Conservation (phyloP, 2,329 filamentous ascomycete genomes). For the Sporothrix brasiliensis region DNA sequence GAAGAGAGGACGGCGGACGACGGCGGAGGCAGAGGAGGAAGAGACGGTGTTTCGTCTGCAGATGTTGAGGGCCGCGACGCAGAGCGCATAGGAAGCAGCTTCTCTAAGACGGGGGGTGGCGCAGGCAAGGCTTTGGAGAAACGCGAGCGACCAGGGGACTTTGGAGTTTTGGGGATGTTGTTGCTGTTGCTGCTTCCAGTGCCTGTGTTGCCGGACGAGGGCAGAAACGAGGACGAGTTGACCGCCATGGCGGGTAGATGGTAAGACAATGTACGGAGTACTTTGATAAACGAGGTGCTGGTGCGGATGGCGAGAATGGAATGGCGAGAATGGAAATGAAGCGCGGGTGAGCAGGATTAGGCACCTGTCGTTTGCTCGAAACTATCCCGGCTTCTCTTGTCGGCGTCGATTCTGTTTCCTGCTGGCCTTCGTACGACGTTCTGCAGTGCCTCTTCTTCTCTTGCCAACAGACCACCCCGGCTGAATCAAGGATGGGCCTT, state of each 20-base stretch:
- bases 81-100: slow-evolving; percentile 25
- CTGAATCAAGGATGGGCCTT: slow-evolving; percentile 31
- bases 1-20: slow-evolving; percentile 26
- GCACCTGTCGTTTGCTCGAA: not conserved
- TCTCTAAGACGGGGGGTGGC: slow-evolving; percentile 43
- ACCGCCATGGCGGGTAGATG: slow-evolving; percentile 24
- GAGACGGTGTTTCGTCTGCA: not conserved
- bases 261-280: not conserved
- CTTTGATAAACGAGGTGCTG: not conserved
- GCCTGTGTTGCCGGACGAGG: slow-evolving; percentile 23
- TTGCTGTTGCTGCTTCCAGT: not conserved
- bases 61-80: slow-evolving; percentile 5
- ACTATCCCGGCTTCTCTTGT: slow-evolving; percentile 10
- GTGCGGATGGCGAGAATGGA: slow-evolving; percentile 1
- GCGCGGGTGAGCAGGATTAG: slow-evolving; percentile 8
- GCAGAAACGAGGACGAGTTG: slow-evolving; percentile 6
- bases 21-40: slow-evolving; percentile 29
- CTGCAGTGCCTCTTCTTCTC: not conserved
- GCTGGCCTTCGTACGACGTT: not conserved
- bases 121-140: slow-evolving; percentile 62
- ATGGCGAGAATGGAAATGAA: slow-evolving; percentile 8
- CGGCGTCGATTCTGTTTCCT: slow-evolving; percentile 9
- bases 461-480: slow-evolving; percentile 13
- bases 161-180: slow-evolving; percentile 34
- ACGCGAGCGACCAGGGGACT: slow-evolving; percentile 53